Base-by-base conservation (phyloP, 495 filamentous ascomycete species). In the Durotheca rogersii region DNA sequence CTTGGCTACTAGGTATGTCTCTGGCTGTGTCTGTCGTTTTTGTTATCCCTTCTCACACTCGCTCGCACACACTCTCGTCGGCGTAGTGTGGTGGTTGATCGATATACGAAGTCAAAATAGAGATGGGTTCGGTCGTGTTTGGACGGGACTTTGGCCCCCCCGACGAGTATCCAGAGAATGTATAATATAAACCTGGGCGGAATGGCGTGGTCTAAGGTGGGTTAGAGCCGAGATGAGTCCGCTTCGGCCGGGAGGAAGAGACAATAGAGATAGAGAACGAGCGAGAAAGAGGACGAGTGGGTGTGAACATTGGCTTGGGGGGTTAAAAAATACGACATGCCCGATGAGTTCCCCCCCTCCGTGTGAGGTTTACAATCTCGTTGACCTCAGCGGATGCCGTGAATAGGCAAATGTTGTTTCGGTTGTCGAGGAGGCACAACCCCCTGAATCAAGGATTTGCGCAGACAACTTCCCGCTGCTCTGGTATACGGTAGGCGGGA, bases 111-210 rank as follows among this genome's bases (percentile, higher is more conserved):
- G n/a, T n/a, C n/a, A n/a, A n/a, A n/a, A n/a, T n/a, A n/a, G n/a
- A n/a, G n/a, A n/a, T n/a, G n/a, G n/a, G n/a, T n/a, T n/a, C n/a
- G n/a, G n/a, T n/a, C n/a, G n/a, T n/a, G n/a, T n/a, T n/a, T n/a
- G n/a, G n/a, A n/a, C n/a, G n/a, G n/a, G n/a, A n/a, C n/a, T n/a
- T n/a, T n/a, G n/a, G n/a, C 23, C 9, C 23, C 23, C 9, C 9
- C 23, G 23, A 9, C 23, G 4, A 9, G 4, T 27, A 4, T 27
- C 9, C 44, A 53, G 44, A 45, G 44, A 58, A 37, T 50, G 55
- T 52, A 52, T 45, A 52, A 32, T 44, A 4, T 27, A 40, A 40
- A 44, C 20, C 49, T 20, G 4, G 31, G 16, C 32, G 17, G 18
- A 18, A 14, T 7, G 16, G 17, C 19, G 20, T 40, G 44, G 23